Evolutionary conservation across 2,329 filamentous ascomycete genomes (phyloP), one percentile per base, ranked within the genome.

Genomic region (Hymenoscyphus infarciens): DNA sequence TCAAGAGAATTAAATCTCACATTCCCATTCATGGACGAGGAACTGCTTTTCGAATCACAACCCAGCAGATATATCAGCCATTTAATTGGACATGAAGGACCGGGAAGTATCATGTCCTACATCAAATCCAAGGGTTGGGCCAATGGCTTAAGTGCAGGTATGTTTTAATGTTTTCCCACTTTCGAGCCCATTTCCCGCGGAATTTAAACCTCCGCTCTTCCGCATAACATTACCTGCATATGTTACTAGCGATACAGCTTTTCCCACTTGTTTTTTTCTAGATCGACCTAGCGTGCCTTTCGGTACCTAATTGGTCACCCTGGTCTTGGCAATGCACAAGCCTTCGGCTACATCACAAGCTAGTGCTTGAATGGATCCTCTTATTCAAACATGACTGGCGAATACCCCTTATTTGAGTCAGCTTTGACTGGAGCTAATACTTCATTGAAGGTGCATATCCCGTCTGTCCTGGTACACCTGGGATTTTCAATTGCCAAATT

Each of bases 101-200:
- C 88, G 1, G 88, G 88, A 22, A 91, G 88, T 74, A 86, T 91
- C 66, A 79, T 91, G 67, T 84, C 88, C 11, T 87, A 89, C 72
- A 80, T 91, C 69, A 91, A 91, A 72, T 83, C 82, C 16, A 89
- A 88, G 73, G 88, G 88, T 4, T 90, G 87, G 86, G 87, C 85
- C 15, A 89, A 87, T 70, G 83, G 82, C 2, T 78, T 91, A 7
- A 86, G 84, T 61, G 86, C 88, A 64, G 71, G 71, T 70, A 67
- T 58, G 70, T 69, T 42, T 16, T n/a, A 39, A 33, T 27, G 25
- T 5, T 61, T 33, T 61, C n/a, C 39, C 39, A 19, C 2, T 56
- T 57, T 63, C 22, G 19, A 27, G 2, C 22, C n/a, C 27, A 16
- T 31, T 57, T 35, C 29, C 29, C 8, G 10, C 31, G 25, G n/a